Percentiles rank a stretch among this genome's conserved stretches.
Conservation (phyloP, 495 filamentous ascomycete genomes). For the Aspergillus asperescens region DNA sequence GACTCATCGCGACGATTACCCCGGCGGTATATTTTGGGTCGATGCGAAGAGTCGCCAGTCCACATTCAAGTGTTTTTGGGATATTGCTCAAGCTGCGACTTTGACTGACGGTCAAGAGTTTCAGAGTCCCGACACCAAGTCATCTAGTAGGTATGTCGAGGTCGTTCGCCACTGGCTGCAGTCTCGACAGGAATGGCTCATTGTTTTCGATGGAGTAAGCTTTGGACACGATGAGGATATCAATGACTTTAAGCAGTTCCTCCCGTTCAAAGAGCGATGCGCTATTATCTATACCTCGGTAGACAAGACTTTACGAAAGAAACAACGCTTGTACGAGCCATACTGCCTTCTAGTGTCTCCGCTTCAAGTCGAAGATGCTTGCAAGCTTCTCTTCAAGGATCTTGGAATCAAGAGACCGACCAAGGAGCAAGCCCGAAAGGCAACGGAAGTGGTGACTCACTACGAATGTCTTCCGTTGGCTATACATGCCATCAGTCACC, state of each 20-base stretch:
- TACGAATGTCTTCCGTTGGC: slow-evolving; percentile 71
- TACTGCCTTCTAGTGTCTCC: slow-evolving; percentile 59
- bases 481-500: slow-evolving; percentile 72
- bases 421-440: slow-evolving; percentile 53
- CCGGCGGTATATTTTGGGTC: slow-evolving; percentile 78
- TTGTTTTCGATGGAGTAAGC: slow-evolving; percentile 70
- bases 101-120: slow-evolving; percentile 42
- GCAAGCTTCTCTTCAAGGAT: slow-evolving; percentile 55
- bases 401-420: slow-evolving; percentile 47
- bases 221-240: slow-evolving; percentile 56
- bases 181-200: slow-evolving; percentile 62
- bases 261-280: slow-evolving; percentile 63
- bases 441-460: slow-evolving; percentile 60
- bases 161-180: slow-evolving; percentile 67
- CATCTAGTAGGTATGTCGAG: slow-evolving; percentile 51
- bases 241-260: slow-evolving; percentile 55
- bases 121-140: slow-evolving; percentile 31
- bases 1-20: slow-evolving; percentile 57
- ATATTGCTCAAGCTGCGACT: slow-evolving; percentile 63
- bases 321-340: slow-evolving; percentile 68
- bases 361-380: slow-evolving; percentile 53
- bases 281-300: slow-evolving; percentile 76
- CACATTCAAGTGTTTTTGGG: slow-evolving; percentile 64
- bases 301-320: slow-evolving; percentile 59
- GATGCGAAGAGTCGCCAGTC: slow-evolving; percentile 60